Base-by-base conservation (phyloP, 768 basidiomycete species). In the Boletus vermiculosoides region DNA sequence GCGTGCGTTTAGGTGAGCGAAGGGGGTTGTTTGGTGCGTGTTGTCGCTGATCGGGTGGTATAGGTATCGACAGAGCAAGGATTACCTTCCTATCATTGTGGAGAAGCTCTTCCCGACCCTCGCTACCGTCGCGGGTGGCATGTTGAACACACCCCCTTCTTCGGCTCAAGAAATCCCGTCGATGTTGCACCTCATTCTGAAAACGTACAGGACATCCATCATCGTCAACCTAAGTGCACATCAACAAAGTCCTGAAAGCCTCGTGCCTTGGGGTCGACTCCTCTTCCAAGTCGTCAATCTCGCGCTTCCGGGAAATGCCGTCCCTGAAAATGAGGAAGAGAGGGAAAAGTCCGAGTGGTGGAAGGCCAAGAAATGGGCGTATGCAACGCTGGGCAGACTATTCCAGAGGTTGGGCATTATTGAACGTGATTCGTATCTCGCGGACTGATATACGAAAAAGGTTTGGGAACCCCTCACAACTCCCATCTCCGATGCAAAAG, bases 341-440 rank as follows among this genome's bases (percentile, higher is more conserved):
- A 77, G 89, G 36, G 91, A 94, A 74, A 79, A 78, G 46, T 83
- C 78, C 45, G 88, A 91, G 64, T 96, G 94, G 93, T 92, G 92
- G 89, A 88, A 87, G 68, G 82, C 88, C 10, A 95, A 95, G 76
- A 96, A 96, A 68, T 95, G 93, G 94, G 90, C 93, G 1, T 94
- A 87, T 66, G 83, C 80, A n/a, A 84, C 84, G 37, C 76, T 96
- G 9, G 88, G 89, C 36, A 78, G 86, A 23, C 75, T 94, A 16
- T 94, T 94, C 80, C 87, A 88, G 65, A 80, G 88, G 82, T 86
- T 53, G 7, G 67, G 5, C 50, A 13, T 49, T 15, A 36, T 49
- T 53, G 11, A 5, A 10, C 25, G 13, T 10, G 11, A 31, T 6
- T 23, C 12, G n/a, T 25, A 1, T 30, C 11, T 13, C 31, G 25